Evolutionary conservation across 139 green algal genomes (phyloP), one percentile per base, ranked within the genome.

Genomic region (Chlorella sp.): DNA sequence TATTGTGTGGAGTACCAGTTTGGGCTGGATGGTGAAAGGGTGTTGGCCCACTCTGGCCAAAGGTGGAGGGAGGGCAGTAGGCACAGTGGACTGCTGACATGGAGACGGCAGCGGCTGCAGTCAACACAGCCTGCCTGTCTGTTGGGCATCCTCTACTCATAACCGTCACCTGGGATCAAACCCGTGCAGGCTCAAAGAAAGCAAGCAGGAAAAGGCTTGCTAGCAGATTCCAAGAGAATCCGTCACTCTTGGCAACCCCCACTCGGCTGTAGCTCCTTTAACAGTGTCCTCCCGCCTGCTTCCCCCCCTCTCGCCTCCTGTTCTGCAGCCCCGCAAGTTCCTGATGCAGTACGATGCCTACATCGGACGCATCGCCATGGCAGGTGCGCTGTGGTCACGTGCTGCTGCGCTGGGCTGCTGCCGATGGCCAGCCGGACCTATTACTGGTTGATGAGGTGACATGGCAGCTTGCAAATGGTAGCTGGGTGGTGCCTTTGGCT

Each of bases 361-460:
- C 11, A 19, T 91, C 1, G 89, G 89, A 42, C 80, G 89, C 68
- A 21, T 88, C 32, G 89, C 89, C 48, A 91, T 91, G 89, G 32
- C 42, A 0, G 60, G 86, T 89, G 57, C 73, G 76, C 30, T 34
- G 18, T 61, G 15, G 77, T 71, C 11, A 26, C 64, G 48, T 9
- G 48, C 48, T 57, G 48, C 48, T n/a, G n/a, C n/a, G n/a, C 3
- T 32, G 21, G 15, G 69, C 60, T 79, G 30, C 71, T 37, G 71
- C 30, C 11, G 28, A 11, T 19, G 36, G 77, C 14, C 14, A 37
- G 77, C 75, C 48, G 75, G 7, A n/a, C 11, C 48, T 19, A 4
- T 48, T 42, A 53, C 19, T 32, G 36, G 11, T 81, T 15, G 9
- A 81, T 53, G 3, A 32, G 32, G 9, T 68, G 79, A n/a, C n/a